Conservation (phyloP, 139 green algal species). For the Chlamydomonas sphaeroides region DNA sequence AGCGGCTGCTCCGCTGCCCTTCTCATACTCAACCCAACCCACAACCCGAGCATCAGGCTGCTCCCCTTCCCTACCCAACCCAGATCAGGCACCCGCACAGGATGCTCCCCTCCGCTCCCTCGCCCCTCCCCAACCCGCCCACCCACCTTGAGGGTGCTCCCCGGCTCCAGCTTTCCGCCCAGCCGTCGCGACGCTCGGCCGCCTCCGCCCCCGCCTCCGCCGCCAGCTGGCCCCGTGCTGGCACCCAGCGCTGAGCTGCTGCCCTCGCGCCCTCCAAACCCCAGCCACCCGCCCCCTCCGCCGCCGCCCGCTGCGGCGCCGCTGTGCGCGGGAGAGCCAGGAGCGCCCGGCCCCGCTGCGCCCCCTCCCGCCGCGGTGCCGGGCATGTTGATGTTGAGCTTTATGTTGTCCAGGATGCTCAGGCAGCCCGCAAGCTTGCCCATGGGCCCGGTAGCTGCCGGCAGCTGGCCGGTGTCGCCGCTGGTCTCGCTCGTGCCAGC, state of each 20-base stretch:
- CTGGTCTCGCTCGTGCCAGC: constrained; percentile 21
- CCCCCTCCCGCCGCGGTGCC: background rate
- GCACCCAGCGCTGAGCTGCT: too few species aligned
- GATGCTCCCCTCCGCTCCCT: background rate
- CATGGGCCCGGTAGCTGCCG: background rate
- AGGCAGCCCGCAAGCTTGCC: constrained; percentile 30
- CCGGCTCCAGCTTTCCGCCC: background rate
- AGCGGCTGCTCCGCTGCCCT: too few species aligned
- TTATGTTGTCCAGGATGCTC: constrained; percentile 31
- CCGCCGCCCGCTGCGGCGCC: too few species aligned
- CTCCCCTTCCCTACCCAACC: background rate
- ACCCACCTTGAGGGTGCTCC: background rate
- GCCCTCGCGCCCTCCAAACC: too few species aligned
- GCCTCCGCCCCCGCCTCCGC: background rate
- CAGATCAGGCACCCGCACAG: background rate
- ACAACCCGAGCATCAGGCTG: background rate
- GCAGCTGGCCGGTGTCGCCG: background rate
- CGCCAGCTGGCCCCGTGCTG: background rate
- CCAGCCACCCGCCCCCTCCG: background rate
- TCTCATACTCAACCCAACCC: background rate
- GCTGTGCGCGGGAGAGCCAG: background rate
- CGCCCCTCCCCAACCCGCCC: background rate
- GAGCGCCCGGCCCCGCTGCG: background rate
- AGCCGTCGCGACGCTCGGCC: background rate
- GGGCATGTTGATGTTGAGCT: background rate